Conservation (phyloP, 345 rosid species). For the Brassica juncea region DNA sequence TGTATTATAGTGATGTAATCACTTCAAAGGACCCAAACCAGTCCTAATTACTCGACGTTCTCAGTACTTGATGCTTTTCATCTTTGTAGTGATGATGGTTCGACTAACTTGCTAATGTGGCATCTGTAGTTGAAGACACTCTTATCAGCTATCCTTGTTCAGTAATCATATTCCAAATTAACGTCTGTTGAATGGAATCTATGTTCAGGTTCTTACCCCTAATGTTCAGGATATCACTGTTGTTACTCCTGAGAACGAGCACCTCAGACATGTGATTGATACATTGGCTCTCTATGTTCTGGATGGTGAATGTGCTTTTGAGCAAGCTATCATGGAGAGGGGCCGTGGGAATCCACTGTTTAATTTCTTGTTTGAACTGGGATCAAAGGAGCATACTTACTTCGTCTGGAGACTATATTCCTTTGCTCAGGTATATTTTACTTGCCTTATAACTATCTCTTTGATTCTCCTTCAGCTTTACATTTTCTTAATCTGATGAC, state of each 20-base stretch:
- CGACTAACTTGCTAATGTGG: not conserved
- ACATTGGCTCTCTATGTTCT: slow-evolving; percentile 92
- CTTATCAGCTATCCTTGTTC: not conserved
- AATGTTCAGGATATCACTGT: slow-evolving; percentile 98
- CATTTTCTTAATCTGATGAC: slow-evolving; percentile 7
- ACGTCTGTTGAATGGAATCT: slow-evolving; percentile 14
- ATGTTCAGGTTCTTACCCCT: slow-evolving; percentile 85
- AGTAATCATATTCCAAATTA: slow-evolving; percentile 2
- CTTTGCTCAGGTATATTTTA: not conserved
- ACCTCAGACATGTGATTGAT: slow-evolving; percentile 88
- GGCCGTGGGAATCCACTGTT: slow-evolving; percentile 96
- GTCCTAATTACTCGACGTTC: not conserved
- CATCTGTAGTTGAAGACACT: not conserved
- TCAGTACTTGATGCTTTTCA: not conserved
- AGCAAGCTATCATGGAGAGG: slow-evolving; percentile 99
- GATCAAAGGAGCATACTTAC: slow-evolving; percentile 92
- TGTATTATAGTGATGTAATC: not conserved
- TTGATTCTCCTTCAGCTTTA: not conserved
- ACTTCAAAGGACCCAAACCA: not conserved
- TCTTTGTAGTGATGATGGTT: slow-evolving; percentile 19
- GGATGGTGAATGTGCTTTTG: slow-evolving; percentile 99
- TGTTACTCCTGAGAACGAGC: slow-evolving; percentile 78
- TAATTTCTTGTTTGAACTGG: slow-evolving; percentile 89
- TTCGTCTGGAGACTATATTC: slow-evolving; percentile 65
- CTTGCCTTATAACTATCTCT: too few species aligned